Conservation (phyloP, 345 rosid species). For the Syzygium oleosum region DNA sequence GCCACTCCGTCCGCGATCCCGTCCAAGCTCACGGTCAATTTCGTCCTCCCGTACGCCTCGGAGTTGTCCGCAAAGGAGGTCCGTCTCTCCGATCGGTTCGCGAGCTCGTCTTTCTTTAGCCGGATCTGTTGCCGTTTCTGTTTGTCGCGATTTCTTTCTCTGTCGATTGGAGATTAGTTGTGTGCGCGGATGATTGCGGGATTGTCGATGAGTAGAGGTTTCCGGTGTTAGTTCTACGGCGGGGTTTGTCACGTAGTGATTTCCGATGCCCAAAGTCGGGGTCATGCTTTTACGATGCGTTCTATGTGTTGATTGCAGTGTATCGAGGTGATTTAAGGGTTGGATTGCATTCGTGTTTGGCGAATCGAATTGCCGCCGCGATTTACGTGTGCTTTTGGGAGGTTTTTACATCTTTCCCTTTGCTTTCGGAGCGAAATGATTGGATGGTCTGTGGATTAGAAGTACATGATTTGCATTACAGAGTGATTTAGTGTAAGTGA, state of each 20-base stretch:
- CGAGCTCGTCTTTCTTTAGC: background rate
- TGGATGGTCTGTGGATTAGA: background rate
- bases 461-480: background rate
- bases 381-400: background rate
- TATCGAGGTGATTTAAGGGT: background rate
- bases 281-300: background rate
- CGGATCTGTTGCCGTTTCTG: background rate
- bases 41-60: slow-evolving; percentile 41
- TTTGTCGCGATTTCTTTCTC: background rate
- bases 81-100: background rate
- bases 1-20: slow-evolving; percentile 33
- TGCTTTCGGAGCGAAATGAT: background rate
- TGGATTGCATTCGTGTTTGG: background rate
- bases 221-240: background rate
- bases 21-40: slow-evolving; percentile 37
- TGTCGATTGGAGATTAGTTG: background rate
- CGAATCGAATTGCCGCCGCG: background rate
- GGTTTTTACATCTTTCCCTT: background rate
- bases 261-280: background rate
- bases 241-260: background rate
- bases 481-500: background rate
- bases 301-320: background rate
- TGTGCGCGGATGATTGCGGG: background rate
- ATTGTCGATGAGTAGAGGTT: background rate
- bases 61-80: slow-evolving; percentile 38